Evolutionary conservation across 208 protist species (phyloP), one percentile per base, ranked within the genome.

Genomic region (Zelonia costaricensis): DNA sequence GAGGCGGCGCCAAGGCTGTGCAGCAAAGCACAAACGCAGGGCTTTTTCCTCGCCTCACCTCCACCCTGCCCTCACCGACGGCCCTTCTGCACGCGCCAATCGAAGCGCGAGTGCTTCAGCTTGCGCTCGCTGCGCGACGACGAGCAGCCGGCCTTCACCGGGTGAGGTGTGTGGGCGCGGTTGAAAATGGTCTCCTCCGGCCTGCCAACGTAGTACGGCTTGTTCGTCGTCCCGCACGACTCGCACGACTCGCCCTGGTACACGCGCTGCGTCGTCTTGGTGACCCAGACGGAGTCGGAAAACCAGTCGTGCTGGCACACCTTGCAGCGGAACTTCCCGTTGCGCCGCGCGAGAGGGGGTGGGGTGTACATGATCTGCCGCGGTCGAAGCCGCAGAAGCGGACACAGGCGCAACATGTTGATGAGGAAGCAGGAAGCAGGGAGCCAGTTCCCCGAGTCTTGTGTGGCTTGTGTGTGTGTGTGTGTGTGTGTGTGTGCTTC

Each of bases 161-260:
- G 69, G 58, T 96, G 86, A 16, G 84, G 87, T 35, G 87, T 94
- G 28, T 51, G 62, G 2, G 52, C 60, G 25, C 84, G 74, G 61
- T 96, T 94, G 49, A 96, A 96, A 48, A 96, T 91, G 4, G 81
- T 88, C 62, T 93, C 87, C 69, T 80, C 64, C 18, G 61, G 80
- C 3, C 85, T 53, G 6, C 85, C 87, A 20, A 96, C 76, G 69
- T 93, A 96, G 68, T 84, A 96, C n/a, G 91, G 91, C 69, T 96
- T 96, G 40, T 69, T 79, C 2, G 82, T 92, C 9, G 86, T 88
- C 10, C 91, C 91, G 45, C 91, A 96, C 22, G 74, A 33, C 25
- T 89, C 84, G 57, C 91, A 96, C 12, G 82, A 87, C 70, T 96
- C 85, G 6, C 91, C 91, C 40, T 96, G 91, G 63, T 96, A 96